These are phyloP conservation scores for Lepidium aucheri DNA, from an alignment of 345 rosid genomes.

Conservation along the genomic window DNA sequence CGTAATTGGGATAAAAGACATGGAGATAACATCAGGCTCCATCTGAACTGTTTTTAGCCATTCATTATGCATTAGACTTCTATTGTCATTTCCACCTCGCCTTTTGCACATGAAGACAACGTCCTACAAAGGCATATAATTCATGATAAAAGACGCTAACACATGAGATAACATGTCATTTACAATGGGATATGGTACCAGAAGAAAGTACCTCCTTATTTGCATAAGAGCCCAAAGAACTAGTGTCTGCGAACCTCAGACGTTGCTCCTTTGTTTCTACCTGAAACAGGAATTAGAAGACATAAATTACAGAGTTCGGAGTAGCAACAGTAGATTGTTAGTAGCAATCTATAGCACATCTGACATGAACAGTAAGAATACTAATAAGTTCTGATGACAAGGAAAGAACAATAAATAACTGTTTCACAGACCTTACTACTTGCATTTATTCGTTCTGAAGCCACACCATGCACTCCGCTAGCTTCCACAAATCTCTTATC, in stretches of 20 bases:
- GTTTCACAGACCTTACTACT: conserved; percentile 24
- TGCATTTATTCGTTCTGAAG: conserved; percentile 10
- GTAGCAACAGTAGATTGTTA: neutral
- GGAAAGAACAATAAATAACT: neutral
- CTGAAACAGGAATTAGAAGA: conserved; percentile 35
- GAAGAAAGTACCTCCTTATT: conserved; percentile 61
- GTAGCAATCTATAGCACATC: neutral
- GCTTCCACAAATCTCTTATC: conserved; percentile 72
- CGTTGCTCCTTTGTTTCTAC: conserved; percentile 72
- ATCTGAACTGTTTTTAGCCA: conserved; percentile 87
- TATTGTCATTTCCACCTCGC: conserved; percentile 79
- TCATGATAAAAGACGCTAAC: conserved; percentile 7
- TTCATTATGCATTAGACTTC: conserved; percentile 55
- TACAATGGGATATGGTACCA: neutral
- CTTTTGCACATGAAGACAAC: conserved; percentile 61
- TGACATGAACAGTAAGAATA: neutral
- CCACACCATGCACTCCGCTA: conserved; percentile 31
- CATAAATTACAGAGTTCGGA: neutral
- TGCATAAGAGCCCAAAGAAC: conserved; percentile 70
- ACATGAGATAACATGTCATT: neutral
- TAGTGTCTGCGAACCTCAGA: conserved; percentile 61
- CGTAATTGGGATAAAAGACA: conserved; percentile 89
- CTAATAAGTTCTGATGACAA: neutral
- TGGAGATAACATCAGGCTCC: conserved; percentile 86
- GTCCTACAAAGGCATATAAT: conserved; percentile 43